A percentile compares a stretch with the other conserved stretches of the same genome.
Conservation (phyloP, 176 grass and related monocot species). For the Typha latifolia region DNA sequence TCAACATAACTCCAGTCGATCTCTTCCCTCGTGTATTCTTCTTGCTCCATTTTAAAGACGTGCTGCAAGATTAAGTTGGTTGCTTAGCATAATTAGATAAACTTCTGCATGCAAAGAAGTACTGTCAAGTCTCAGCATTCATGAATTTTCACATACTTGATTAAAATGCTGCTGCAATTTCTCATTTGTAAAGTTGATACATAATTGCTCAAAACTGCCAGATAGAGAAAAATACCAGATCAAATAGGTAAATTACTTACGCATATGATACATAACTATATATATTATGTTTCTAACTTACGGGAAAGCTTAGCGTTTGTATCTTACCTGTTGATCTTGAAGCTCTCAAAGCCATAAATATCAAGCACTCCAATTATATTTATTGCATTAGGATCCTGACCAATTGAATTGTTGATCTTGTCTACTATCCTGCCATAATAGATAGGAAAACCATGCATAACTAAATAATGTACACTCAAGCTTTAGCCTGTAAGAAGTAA, state of each 20-base stretch:
- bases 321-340: conserved; percentile 83
- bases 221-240: conserved; percentile 17
- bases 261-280: not conserved
- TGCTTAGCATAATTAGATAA: conserved; percentile 3
- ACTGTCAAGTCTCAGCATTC: not conserved
- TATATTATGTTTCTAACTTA: not conserved
- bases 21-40: conserved; percentile 87
- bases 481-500: not conserved
- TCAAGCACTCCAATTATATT: conserved; percentile 92
- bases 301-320: not conserved
- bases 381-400: conserved; percentile 71
- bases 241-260: not conserved
- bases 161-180: conserved; percentile 98
- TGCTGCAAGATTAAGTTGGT: conserved; percentile 42
- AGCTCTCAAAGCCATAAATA: conserved; percentile 98
- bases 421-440: conserved; percentile 75
- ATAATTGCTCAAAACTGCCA: conserved; percentile 84
- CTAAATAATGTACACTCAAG: not conserved
- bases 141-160: conserved; percentile 25
- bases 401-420: conserved; percentile 92
- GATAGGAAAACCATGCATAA: conserved; percentile 10
- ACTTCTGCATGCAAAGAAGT: not conserved
- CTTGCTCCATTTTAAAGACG: conserved; percentile 99
- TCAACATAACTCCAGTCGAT: conserved; percentile 97
- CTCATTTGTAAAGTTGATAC: conserved; percentile 95